Conservation (phyloP, 371 early-diverging fungal species). For the Mortierella sp. region DNA sequence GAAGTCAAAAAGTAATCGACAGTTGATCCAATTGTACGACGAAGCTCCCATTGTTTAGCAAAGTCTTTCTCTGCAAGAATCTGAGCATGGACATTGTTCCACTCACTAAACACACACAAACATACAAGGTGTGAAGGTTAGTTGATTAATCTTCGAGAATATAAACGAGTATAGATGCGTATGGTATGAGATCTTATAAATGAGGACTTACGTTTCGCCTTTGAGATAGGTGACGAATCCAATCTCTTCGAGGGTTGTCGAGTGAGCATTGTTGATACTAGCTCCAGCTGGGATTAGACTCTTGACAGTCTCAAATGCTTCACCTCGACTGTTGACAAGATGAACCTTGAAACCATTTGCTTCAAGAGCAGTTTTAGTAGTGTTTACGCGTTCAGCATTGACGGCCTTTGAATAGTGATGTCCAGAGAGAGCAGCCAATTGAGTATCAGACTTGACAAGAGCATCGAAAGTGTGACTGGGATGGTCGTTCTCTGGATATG, state of each 20-base stretch:
- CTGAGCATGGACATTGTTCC: conserved; percentile 55
- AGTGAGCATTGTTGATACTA: conserved; percentile 58
- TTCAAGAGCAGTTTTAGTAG: conserved; percentile 55
- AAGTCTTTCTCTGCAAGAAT: conserved; percentile 52
- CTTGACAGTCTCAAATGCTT: conserved; percentile 58
- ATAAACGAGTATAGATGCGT: not conserved
- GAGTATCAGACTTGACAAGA: conserved; percentile 46
- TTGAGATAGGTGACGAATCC: conserved; percentile 60
- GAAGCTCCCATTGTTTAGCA: conserved; percentile 51
- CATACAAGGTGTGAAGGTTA: not conserved
- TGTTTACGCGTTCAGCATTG: conserved; percentile 38
- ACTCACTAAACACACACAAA: conserved; percentile 3
- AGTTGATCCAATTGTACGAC: conserved; percentile 48
- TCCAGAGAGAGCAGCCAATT: conserved; percentile 51
- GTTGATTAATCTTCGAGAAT: not conserved
- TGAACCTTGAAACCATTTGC: conserved; percentile 54
- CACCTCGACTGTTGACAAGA: conserved; percentile 38
- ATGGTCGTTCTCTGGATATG: conserved; percentile 53
- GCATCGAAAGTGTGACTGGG: conserved; percentile 54
- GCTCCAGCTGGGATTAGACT: conserved; percentile 52
- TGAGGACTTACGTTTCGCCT: conserved; percentile 40
- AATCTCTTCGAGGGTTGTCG: conserved; percentile 59
- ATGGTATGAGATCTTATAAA: not conserved
- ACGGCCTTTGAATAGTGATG: conserved; percentile 41
- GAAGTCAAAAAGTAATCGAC: conserved; percentile 57